These are phyloP conservation scores for Hura crepitans DNA, from an alignment of 441 rosid genomes.

Conservation along the genomic window DNA sequence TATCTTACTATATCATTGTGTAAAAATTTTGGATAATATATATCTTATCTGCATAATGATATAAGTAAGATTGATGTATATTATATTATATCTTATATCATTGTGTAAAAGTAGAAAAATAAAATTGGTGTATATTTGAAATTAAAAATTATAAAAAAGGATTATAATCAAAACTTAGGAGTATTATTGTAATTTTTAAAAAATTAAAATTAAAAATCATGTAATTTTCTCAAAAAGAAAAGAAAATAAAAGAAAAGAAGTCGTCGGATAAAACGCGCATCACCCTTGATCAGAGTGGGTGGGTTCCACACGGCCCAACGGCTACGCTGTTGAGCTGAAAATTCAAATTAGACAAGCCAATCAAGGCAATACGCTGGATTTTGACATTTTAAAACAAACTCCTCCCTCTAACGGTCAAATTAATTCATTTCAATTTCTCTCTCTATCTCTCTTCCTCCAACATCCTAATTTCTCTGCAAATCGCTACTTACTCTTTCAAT, in stretches of 20 bases:
- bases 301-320: constrained; percentile 12
- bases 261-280: neutral
- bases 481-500: neutral
- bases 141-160: too few relatives aligned
- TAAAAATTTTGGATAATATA: too few relatives aligned
- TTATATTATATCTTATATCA: too few relatives aligned
- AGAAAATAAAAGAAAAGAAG: too few relatives aligned
- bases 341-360: constrained; percentile 14
- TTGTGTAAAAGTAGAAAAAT: too few relatives aligned
- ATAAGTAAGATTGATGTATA: too few relatives aligned
- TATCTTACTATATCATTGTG: too few relatives aligned
- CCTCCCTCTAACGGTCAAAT: constrained; percentile 14
- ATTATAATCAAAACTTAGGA: too few relatives aligned
- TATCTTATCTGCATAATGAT: too few relatives aligned
- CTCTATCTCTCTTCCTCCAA: neutral
- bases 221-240: neutral
- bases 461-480: neutral
- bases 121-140: too few relatives aligned
- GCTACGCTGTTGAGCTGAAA: neutral
- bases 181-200: too few relatives aligned
- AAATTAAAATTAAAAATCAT: too few relatives aligned
- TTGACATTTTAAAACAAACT: neutral
- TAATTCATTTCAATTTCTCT: neutral
- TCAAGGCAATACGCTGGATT: neutral
- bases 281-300: neutral